Evolutionary conservation across 306 rosid species (phyloP).

Genomic region (Prunus salicina): DNA sequence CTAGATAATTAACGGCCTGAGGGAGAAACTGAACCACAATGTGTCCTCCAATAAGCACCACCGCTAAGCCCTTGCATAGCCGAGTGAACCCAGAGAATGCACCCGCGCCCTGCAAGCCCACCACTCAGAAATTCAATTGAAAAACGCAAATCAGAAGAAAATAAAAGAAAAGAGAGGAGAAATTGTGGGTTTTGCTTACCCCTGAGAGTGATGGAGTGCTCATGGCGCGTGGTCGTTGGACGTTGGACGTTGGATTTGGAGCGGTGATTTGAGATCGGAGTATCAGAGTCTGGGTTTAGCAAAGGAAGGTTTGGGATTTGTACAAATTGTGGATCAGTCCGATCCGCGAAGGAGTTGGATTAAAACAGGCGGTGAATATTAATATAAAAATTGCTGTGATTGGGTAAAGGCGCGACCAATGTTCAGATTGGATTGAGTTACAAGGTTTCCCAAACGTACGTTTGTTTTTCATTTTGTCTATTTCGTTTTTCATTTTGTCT

Average conservation of each 20-base stretch:
- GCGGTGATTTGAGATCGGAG: not conserved
- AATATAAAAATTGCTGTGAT: not conserved
- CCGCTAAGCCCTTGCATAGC: conserved; percentile 77
- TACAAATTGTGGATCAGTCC: not conserved
- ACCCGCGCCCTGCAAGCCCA: conserved; percentile 42
- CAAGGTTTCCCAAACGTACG: not conserved
- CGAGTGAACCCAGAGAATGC: conserved; percentile 64
- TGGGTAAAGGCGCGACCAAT: not conserved
- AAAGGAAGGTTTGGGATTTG: not conserved
- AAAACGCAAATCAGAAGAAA: not conserved
- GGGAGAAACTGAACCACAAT: conserved; percentile 65
- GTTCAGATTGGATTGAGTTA: not conserved
- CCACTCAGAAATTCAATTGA: not conserved
- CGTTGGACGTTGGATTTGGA: not conserved
- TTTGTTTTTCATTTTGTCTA: too few relatives aligned
- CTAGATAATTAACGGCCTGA: conserved; percentile 51
- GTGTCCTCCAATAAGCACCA: conserved; percentile 64
- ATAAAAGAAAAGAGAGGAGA: not conserved
- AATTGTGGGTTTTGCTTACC: conserved; percentile 27
- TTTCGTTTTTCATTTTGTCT: too few relatives aligned
- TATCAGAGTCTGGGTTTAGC: not conserved
- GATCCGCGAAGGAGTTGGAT: not conserved
- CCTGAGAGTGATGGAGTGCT: conserved; percentile 50
- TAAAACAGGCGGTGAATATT: not conserved
- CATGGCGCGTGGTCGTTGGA: conserved; percentile 34